Percentiles rank a stretch among this genome's conserved stretches.
phyloP scores from a whole-genome alignment of 108 stramenopile species.

The Skeletonema grethae region DNA sequence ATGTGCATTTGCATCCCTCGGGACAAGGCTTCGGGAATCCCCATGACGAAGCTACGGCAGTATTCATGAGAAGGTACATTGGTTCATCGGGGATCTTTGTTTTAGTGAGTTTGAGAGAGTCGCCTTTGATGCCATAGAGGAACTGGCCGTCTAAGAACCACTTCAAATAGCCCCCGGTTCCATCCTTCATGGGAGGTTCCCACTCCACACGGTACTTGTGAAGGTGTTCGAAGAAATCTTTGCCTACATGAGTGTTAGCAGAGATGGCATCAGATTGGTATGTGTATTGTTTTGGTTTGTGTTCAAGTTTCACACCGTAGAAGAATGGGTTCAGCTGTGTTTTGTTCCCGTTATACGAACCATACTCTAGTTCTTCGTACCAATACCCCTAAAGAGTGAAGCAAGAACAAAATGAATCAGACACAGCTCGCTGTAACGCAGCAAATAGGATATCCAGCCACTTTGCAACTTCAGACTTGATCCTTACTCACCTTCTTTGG shows the following conservation, averaged over 20 bases:
- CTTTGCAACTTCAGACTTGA: background rate
- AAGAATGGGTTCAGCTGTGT: constrained; percentile 89
- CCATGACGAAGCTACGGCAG: constrained; percentile 84
- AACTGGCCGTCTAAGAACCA: constrained; percentile 83
- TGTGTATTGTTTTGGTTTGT: constrained; percentile 70
- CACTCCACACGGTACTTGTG: constrained; percentile 88
- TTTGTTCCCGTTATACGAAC: constrained; percentile 49
- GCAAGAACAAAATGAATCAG: background rate
- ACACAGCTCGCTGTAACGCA: background rate
- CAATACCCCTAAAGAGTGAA: constrained; percentile 61
- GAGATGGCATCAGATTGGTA: constrained; percentile 90
- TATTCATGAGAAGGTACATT: constrained; percentile 90
- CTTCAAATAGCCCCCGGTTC: constrained; percentile 65
- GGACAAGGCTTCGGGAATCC: constrained; percentile 87
- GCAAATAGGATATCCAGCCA: background rate
- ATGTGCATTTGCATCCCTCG: constrained; percentile 73
- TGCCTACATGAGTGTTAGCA: constrained; percentile 70
- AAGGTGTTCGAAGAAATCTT: constrained; percentile 62
- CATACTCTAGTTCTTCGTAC: constrained; percentile 84
- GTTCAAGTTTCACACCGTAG: constrained; percentile 81
- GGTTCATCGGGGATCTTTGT: constrained; percentile 87
- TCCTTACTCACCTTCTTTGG: constrained; percentile 33
- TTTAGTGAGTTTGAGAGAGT: constrained; percentile 63
- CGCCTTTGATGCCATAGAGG: constrained; percentile 65
- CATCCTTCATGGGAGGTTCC: constrained; percentile 80